These are phyloP conservation scores for Metroxylon sagu DNA, from an alignment of 176 grass and related monocot species.

Conservation along the genomic window DNA sequence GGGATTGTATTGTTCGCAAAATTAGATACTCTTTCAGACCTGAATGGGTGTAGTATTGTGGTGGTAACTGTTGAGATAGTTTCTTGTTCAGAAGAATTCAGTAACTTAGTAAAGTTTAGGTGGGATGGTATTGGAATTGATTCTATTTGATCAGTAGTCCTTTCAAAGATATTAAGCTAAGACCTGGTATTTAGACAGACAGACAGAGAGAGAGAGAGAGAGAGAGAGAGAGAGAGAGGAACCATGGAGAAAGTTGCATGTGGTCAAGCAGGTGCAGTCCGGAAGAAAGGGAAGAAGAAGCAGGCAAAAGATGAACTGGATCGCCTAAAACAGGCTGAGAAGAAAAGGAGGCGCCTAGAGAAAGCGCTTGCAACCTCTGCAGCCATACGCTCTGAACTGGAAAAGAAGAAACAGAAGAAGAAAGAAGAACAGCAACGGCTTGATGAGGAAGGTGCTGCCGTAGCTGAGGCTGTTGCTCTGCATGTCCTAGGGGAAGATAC, in stretches of 20 bases:
- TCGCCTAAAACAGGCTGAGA: slow-evolving; percentile 49
- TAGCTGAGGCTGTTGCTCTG: slow-evolving; percentile 87
- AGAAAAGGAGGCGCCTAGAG: slow-evolving; percentile 65
- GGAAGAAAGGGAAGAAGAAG: slow-evolving; percentile 62
- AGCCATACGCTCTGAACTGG: slow-evolving; percentile 56
- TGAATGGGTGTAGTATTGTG: slow-evolving; percentile 71
- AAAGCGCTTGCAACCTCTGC: slow-evolving; percentile 71
- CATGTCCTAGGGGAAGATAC: slow-evolving; percentile 89
- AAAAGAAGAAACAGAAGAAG: slow-evolving; percentile 73
- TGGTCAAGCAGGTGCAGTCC: slow-evolving; percentile 25
- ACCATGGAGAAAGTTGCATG: slow-evolving; percentile 54
- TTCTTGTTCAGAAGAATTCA: slow-evolving; percentile 10
- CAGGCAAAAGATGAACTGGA: slow-evolving; percentile 41
- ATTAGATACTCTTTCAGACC: slow-evolving; percentile 91
- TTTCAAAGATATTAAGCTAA: slow-evolving; percentile 3
- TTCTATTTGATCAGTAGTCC: slow-evolving; percentile 19
- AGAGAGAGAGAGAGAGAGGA: neutral
- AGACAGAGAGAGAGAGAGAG: neutral
- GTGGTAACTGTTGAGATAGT: slow-evolving; percentile 5
- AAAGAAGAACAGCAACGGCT: slow-evolving; percentile 74
- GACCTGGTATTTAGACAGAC: too few species aligned
- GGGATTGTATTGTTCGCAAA: slow-evolving; percentile 93
- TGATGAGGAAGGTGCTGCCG: slow-evolving; percentile 87
- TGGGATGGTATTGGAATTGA: slow-evolving; percentile 27
- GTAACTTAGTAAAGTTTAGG: slow-evolving; percentile 10